These are phyloP conservation scores for Oryza brachyantha DNA, from an alignment of 176 grass and related monocot genomes.

Conservation along the genomic window DNA sequence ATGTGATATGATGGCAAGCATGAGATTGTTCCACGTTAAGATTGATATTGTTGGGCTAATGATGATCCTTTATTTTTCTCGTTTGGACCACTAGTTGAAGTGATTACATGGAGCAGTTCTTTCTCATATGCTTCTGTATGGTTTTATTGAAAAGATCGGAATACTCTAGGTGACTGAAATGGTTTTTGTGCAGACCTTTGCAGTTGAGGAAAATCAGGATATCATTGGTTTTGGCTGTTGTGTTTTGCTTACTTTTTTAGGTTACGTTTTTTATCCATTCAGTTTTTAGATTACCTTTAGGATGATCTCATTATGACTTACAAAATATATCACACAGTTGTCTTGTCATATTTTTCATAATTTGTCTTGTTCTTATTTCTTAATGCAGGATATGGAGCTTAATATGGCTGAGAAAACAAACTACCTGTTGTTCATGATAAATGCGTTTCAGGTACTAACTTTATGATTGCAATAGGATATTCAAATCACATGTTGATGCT, in stretches of 20 bases:
- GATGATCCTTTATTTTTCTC: not conserved
- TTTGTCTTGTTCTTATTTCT: constrained; percentile 14
- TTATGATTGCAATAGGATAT: not conserved
- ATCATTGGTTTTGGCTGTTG: not conserved
- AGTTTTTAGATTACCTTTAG: not conserved
- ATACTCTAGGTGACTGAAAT: not conserved
- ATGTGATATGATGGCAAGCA: not conserved
- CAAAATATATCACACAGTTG: not conserved
- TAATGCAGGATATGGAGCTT: constrained; percentile 62
- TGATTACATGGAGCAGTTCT: not conserved
- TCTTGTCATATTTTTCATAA: not conserved
- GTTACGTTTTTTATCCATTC: not conserved
- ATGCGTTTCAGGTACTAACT: constrained; percentile 82
- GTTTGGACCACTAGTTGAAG: not conserved
- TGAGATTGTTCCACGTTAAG: not conserved
- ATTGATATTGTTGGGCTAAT: not conserved
- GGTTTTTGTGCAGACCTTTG: not conserved
- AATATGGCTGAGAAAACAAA: constrained; percentile 92
- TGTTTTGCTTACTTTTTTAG: not conserved
- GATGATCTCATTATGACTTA: not conserved
- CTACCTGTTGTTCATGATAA: constrained; percentile 96
- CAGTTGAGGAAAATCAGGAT: not conserved
- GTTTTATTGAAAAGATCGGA: not conserved
- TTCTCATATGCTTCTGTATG: not conserved
- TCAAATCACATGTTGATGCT: constrained; percentile 10